Evolutionary conservation across 768 basidiomycete species (phyloP).

Genomic region (Chalciporus sphaerocephalus): DNA sequence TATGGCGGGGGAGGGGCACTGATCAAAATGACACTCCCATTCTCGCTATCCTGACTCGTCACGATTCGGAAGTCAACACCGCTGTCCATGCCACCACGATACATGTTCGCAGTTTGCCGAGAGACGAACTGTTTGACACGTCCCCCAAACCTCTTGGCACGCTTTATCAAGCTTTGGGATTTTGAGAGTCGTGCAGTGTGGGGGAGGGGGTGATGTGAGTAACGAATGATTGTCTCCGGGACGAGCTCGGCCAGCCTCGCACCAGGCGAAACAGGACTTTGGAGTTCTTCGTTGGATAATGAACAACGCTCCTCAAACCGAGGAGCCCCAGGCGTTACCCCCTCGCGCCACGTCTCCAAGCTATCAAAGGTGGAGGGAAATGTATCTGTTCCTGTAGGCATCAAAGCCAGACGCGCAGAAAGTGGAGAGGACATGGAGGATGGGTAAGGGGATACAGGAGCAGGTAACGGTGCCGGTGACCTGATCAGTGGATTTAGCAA

Average conservation of each 20-base stretch:
- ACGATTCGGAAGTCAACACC: conserved; percentile 16
- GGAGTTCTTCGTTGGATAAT: conserved; percentile 13
- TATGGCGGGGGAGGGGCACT: conserved; percentile 28
- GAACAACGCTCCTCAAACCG: conserved; percentile 15
- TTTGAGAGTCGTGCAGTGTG: conserved; percentile 5
- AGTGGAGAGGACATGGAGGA: conserved; percentile 12
- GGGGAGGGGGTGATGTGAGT: conserved; percentile 3
- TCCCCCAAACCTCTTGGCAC: conserved; percentile 26
- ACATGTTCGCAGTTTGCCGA: conserved; percentile 8
- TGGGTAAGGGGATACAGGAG: conserved; percentile 8
- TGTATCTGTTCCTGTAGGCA: conserved; percentile 29
- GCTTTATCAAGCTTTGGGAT: conserved; percentile 21
- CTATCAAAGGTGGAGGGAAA: conserved; percentile 30
- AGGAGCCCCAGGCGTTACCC: conserved; percentile 15
- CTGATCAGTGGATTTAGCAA: conserved; percentile 12
- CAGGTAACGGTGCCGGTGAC: conserved; percentile 16
- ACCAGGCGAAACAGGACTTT: background rate
- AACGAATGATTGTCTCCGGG: conserved; percentile 4
- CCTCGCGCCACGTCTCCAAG: conserved; percentile 29
- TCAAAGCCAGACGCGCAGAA: conserved; percentile 18
- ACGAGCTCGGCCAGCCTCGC: conserved; percentile 6
- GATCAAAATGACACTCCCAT: conserved; percentile 30
- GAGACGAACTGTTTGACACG: conserved; percentile 27
- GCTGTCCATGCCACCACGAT: conserved; percentile 19
- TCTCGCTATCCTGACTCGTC: conserved; percentile 27